Base-by-base conservation (phyloP, 2,329 filamentous ascomycete species). In the Xylariaceae sp. region DNA sequence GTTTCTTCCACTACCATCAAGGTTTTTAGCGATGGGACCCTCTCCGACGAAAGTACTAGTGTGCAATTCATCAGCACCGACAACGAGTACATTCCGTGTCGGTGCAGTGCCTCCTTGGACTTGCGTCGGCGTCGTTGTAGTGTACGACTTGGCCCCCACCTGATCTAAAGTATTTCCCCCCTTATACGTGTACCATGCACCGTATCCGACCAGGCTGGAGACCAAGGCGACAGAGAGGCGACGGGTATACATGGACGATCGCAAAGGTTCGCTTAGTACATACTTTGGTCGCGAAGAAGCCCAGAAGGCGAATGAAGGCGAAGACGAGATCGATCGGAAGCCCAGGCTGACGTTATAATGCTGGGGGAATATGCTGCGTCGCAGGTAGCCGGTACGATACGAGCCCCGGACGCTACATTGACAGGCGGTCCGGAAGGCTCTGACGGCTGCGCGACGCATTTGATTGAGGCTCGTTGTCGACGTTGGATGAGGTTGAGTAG, bases 41-140 rank as follows among this genome's bases (percentile, higher is more conserved):
- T 96, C 90, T 56, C 90, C 91, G 18, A 91, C 86, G 60, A 97
- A 88, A 7, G 90, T 90, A 20, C 90, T 90, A 10, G 93, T 95
- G 70, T 93, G 93, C 48, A 99, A 84, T 73, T 96, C 88, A 71
- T 96, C 91, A 68, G 93, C 89, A 58, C 93, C 91, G 50, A 99
- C 90, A 42, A 97, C 87, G 20, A 98, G 81, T 19, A 96, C 90
- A 63, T 81, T 92, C 74, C 75, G 84, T 41, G 82, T 85, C 9
- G 79, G 76, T 26, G 75, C 69, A 20, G 75, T 77, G 67, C 75
- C 74, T 62, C 70, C 71, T 21, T 65, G 62, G 20, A 69, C 56
- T 43, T 67, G 59, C 42, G 68, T 70, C 52, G 73, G 64, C 10
- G 76, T 75, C 18, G 76, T 75, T 65, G 80, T 77, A 65, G 74